Evolutionary conservation across 1,284 basidiomycete genomes (phyloP).

Genomic region (Melampsora larici-populina): DNA sequence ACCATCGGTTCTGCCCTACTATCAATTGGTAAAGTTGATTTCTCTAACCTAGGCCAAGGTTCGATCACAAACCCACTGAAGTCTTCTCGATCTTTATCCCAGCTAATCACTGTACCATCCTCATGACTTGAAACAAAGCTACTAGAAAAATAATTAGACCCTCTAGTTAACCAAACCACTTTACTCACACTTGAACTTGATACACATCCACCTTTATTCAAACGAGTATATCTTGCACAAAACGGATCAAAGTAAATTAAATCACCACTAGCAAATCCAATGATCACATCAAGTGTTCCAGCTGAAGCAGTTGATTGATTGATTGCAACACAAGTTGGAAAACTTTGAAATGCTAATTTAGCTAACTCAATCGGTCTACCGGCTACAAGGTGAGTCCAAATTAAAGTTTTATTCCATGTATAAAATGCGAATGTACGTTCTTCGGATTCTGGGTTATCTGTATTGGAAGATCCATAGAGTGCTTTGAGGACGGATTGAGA

Average conservation of each 20-base stretch:
- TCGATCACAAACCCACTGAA: slow-evolving; percentile 17
- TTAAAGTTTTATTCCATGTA: slow-evolving; percentile 49
- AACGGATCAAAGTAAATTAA: slow-evolving; percentile 71
- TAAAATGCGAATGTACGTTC: slow-evolving; percentile 44
- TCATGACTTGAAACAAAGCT: slow-evolving; percentile 26
- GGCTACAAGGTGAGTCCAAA: slow-evolving; percentile 44
- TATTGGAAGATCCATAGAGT: slow-evolving; percentile 54
- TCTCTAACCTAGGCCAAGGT: slow-evolving; percentile 4
- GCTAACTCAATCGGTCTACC: slow-evolving; percentile 67
- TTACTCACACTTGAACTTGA: slow-evolving; percentile 49
- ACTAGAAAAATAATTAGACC: not conserved
- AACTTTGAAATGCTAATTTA: slow-evolving; percentile 76
- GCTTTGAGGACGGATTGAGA: slow-evolving; percentile 44
- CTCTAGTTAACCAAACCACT: slow-evolving; percentile 50
- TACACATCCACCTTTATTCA: slow-evolving; percentile 52
- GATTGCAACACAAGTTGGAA: slow-evolving; percentile 83
- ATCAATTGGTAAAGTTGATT: not conserved
- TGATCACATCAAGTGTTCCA: slow-evolving; percentile 79
- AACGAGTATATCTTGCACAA: slow-evolving; percentile 49
- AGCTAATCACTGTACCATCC: slow-evolving; percentile 31
- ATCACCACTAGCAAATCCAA: slow-evolving; percentile 90
- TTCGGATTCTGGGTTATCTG: not conserved
- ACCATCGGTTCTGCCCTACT: slow-evolving; percentile 7
- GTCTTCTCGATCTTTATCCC: slow-evolving; percentile 42
- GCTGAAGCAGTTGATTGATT: slow-evolving; percentile 72